These are phyloP conservation scores for Hirschfeldia incana DNA, from an alignment of 345 rosid species.

Conservation along the genomic window DNA sequence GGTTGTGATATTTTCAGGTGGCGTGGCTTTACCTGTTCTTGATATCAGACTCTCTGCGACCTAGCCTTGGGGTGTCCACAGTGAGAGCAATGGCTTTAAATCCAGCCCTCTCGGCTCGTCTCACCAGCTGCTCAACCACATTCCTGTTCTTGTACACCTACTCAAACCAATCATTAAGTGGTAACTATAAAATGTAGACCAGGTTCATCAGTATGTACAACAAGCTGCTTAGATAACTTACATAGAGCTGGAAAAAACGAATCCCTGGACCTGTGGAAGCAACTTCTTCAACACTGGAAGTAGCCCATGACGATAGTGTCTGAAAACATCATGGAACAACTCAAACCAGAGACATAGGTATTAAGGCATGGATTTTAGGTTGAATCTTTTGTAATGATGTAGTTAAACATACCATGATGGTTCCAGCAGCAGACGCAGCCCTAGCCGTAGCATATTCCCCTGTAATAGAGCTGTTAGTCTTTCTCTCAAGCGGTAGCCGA, in stretches of 20 bases:
- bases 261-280: conserved; percentile 87
- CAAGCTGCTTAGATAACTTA: conserved; percentile 34
- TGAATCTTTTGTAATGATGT: background rate
- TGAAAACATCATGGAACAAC: conserved; percentile 29
- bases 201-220: background rate
- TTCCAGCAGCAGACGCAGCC: conserved; percentile 83
- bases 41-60: conserved; percentile 87
- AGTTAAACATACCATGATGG: conserved; percentile 62
- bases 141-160: conserved; percentile 75
- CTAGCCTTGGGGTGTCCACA: conserved; percentile 83
- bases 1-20: background rate
- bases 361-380: too few relatives aligned
- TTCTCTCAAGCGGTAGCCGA: background rate
- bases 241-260: conserved; percentile 85
- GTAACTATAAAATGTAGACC: conserved; percentile 1
- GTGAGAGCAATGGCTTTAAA: conserved; percentile 91
- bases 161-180: background rate
- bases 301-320: conserved; percentile 87
- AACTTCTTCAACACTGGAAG: conserved; percentile 87
- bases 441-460: conserved; percentile 94
- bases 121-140: conserved; percentile 74
- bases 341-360: too few relatives aligned
- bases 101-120: conserved; percentile 84
- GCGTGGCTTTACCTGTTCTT: conserved; percentile 58
- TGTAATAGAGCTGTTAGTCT: conserved; percentile 33